phyloP scores from a whole-genome alignment of 352 stramenopile genomes.

The Phytopythium delawarense region DNA sequence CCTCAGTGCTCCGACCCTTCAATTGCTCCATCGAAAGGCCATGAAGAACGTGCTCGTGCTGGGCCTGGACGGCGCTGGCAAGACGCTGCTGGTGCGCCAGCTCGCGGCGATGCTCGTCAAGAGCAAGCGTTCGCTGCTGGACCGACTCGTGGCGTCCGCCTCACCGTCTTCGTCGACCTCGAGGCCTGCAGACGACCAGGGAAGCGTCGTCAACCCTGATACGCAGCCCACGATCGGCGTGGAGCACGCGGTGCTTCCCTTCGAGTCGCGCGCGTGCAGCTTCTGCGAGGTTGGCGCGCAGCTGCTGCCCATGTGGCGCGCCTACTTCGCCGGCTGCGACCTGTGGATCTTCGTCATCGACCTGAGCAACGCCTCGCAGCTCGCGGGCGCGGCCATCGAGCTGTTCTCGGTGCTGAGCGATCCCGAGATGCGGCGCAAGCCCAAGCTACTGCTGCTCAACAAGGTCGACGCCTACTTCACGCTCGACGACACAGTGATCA shows the following conservation, averaged over 20 bases:
- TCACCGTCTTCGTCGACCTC: slow-evolving; percentile 11
- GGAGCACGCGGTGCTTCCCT: slow-evolving; percentile 46
- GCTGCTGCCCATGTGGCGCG: slow-evolving; percentile 67
- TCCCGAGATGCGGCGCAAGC: slow-evolving; percentile 49
- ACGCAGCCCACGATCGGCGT: slow-evolving; percentile 65
- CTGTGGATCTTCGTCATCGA: slow-evolving; percentile 75
- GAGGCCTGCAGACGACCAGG: slow-evolving; percentile 11
- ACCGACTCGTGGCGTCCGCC: slow-evolving; percentile 30
- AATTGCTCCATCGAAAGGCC: not conserved
- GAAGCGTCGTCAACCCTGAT: slow-evolving; percentile 16
- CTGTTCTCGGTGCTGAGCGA: slow-evolving; percentile 57
- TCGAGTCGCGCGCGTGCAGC: slow-evolving; percentile 34
- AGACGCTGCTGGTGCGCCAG: slow-evolving; percentile 68
- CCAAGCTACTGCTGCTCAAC: slow-evolving; percentile 66
- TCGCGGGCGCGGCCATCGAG: slow-evolving; percentile 50
- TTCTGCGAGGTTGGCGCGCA: slow-evolving; percentile 63
- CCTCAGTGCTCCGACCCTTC: no score
- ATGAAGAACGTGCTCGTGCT: slow-evolving; percentile 66
- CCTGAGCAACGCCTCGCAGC: slow-evolving; percentile 42
- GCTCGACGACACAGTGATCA: slow-evolving; percentile 43
- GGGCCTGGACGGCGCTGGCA: slow-evolving; percentile 59
- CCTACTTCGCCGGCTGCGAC: slow-evolving; percentile 60
- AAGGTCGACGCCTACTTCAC: slow-evolving; percentile 52
- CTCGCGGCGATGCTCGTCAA: slow-evolving; percentile 37
- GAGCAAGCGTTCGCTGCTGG: slow-evolving; percentile 37